Conservation (phyloP, 2,329 filamentous ascomycete genomes). For the Xylariaceae sp. region DNA sequence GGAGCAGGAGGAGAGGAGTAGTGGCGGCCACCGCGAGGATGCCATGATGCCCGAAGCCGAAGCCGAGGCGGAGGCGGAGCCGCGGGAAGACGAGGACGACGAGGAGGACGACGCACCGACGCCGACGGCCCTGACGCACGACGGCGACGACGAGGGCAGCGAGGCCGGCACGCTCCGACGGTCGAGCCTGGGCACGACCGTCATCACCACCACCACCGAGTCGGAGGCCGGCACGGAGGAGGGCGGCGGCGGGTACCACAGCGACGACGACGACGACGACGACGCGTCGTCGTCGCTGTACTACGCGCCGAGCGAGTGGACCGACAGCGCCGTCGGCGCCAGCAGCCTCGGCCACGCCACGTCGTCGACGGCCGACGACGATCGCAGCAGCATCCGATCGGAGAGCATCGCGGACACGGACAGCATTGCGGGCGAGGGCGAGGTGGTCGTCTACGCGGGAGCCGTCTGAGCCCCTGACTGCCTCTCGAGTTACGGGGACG, state of each 20-base stretch:
- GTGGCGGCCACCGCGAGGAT: too few relatives aligned
- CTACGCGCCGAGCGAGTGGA: slow-evolving; percentile 40
- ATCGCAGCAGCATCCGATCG: slow-evolving; percentile 19
- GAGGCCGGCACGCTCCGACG: slow-evolving; percentile 44
- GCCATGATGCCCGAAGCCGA: too few relatives aligned
- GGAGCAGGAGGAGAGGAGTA: slow-evolving; percentile 26
- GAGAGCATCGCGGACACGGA: slow-evolving; percentile 23
- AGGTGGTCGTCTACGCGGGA: slow-evolving; percentile 29
- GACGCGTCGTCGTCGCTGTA: slow-evolving; percentile 14
- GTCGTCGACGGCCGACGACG: too few relatives aligned
- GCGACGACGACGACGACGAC: slow-evolving; percentile 26
- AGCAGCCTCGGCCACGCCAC: too few relatives aligned
- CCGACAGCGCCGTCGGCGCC: slow-evolving; percentile 32
- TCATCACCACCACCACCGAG: slow-evolving; percentile 31
- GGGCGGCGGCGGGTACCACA: slow-evolving; percentile 3
- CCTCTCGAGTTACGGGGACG: slow-evolving; percentile 3
- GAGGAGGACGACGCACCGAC: slow-evolving; percentile 8
- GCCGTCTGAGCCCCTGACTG: slow-evolving; percentile 7
- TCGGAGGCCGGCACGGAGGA: slow-evolving; percentile 13
- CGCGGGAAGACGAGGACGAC: neutral
- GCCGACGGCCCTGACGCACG: slow-evolving; percentile 1
- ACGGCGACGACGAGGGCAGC: slow-evolving; percentile 25
- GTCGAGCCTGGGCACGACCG: slow-evolving; percentile 40
- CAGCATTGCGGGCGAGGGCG: slow-evolving; percentile 24
- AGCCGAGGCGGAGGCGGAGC: neutral